Percentiles rank a stretch among this genome's conserved stretches.
These are phyloP conservation scores for Glaciozyma martinii DNA, from an alignment of 768 basidiomycete species.

Conservation along the genomic window DNA sequence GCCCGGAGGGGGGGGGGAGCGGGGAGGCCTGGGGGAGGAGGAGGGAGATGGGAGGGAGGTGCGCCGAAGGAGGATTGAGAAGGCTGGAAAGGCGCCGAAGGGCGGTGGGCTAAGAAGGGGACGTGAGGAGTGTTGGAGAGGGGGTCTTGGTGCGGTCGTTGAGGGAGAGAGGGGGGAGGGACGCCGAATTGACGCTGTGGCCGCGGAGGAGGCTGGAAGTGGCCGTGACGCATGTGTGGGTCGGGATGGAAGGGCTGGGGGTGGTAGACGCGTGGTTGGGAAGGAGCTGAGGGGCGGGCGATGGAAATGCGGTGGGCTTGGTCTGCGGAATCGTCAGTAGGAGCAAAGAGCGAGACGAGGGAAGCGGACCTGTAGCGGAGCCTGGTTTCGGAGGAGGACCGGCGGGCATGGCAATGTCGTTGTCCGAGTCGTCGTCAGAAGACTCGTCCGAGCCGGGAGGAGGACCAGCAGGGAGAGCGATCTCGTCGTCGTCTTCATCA, in stretches of 20 bases:
- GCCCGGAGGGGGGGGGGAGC: background rate
- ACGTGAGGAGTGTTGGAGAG: conserved; percentile 8
- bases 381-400: conserved; percentile 38
- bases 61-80: background rate
- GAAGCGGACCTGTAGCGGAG: background rate
- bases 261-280: conserved; percentile 32
- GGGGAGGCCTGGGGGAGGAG: background rate
- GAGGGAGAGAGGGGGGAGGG: conserved; percentile 14
- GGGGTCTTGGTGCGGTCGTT: conserved; percentile 14
- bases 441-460: conserved; percentile 44
- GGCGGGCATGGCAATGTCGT: conserved; percentile 40
- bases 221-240: conserved; percentile 36
- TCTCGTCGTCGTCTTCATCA: conserved; percentile 66
- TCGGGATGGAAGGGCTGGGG: conserved; percentile 32
- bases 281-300: conserved; percentile 6
- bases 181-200: conserved; percentile 29
- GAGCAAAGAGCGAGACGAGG: background rate
- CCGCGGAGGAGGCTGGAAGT: conserved; percentile 33
- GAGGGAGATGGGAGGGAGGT: background rate
- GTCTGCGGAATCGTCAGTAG: background rate
- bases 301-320: background rate
- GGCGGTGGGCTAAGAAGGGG: conserved; percentile 21
- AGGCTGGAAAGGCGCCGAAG: background rate
- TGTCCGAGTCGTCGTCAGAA: conserved; percentile 35
- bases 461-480: conserved; percentile 77